Evolutionary conservation across 2,329 filamentous ascomycete species (phyloP).

Genomic region (Basipetospora sp.): DNA sequence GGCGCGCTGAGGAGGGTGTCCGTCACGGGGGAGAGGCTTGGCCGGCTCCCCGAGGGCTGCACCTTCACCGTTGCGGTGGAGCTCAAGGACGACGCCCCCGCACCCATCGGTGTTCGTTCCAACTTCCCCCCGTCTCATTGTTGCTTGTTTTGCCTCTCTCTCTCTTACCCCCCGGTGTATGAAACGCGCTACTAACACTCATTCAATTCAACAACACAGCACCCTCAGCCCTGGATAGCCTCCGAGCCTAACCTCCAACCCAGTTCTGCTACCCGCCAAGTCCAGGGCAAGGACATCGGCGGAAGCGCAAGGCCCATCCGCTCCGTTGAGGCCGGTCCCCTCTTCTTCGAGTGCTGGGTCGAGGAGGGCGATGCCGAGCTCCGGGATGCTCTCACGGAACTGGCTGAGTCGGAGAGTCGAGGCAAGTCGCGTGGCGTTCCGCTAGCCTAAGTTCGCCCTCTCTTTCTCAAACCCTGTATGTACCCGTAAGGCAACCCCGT

Average conservation of each 20-base stretch:
- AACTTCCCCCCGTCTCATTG: background rate
- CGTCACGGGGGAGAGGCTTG: conserved; percentile 42
- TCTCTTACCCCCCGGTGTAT: too few relatives aligned
- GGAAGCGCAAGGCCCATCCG: conserved; percentile 25
- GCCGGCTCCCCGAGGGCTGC: conserved; percentile 45
- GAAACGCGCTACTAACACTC: background rate
- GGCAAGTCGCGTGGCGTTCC: background rate
- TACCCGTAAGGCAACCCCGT: too few relatives aligned
- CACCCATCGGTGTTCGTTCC: conserved; percentile 41
- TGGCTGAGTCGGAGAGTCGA: conserved; percentile 14
- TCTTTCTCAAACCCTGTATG: too few relatives aligned
- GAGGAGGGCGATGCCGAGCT: conserved; percentile 35
- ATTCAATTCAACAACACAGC: too few relatives aligned
- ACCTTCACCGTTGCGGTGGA: conserved; percentile 68
- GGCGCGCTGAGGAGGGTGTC: conserved; percentile 50
- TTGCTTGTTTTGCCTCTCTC: too few relatives aligned
- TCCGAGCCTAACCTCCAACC: conserved; percentile 33
- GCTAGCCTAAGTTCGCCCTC: background rate
- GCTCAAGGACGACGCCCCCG: conserved; percentile 43
- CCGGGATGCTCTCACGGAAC: background rate
- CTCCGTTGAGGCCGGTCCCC: conserved; percentile 39
- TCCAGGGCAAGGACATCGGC: background rate
- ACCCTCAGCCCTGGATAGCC: conserved; percentile 48
- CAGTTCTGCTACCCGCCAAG: conserved; percentile 9
- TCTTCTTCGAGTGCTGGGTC: conserved; percentile 54